Percentiles rank a stretch among this genome's conserved stretches.
Evolutionary conservation across 1,284 basidiomycete species (phyloP).

Genomic region (Spongiforma sp.): DNA sequence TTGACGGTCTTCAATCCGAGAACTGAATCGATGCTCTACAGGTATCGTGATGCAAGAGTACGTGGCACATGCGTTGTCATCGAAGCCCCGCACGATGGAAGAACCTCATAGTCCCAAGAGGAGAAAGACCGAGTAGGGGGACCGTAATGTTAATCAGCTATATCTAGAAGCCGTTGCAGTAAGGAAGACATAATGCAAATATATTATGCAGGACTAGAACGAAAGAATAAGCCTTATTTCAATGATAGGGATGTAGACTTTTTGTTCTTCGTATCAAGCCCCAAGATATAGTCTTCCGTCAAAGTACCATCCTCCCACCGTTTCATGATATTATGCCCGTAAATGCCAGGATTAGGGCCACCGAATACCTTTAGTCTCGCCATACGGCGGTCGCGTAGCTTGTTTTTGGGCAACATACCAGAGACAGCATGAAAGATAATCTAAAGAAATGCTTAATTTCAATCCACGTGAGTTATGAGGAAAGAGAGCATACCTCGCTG

Average conservation of each 20-base stretch:
- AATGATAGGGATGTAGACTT: slow-evolving; percentile 12
- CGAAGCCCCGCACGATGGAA: background rate
- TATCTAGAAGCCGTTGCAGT: background rate
- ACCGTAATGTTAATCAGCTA: background rate
- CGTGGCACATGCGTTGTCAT: slow-evolving; percentile 41
- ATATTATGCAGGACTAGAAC: slow-evolving; percentile 8
- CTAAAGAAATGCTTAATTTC: slow-evolving; percentile 46
- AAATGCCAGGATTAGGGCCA: slow-evolving; percentile 70
- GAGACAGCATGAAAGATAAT: slow-evolving; percentile 95
- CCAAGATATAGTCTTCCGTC: slow-evolving; percentile 52
- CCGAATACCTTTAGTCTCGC: slow-evolving; percentile 89
- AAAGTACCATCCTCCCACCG: slow-evolving; percentile 81
- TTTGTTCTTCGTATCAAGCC: slow-evolving; percentile 35
- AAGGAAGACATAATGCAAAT: slow-evolving; percentile 10
- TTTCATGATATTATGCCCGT: slow-evolving; percentile 70
- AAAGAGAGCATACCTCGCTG: slow-evolving; percentile 76
- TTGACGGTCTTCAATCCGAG: slow-evolving; percentile 10
- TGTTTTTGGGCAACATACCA: slow-evolving; percentile 98
- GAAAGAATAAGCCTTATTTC: slow-evolving; percentile 12
- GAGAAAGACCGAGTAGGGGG: slow-evolving; percentile 8
- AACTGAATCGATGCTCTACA: slow-evolving; percentile 32
- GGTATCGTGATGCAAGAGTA: slow-evolving; percentile 74
- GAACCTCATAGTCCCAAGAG: slow-evolving; percentile 15
- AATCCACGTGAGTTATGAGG: background rate
- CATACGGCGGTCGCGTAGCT: slow-evolving; percentile 83